Evolutionary conservation across 164 flowering plant species (phyloP), one percentile per base, ranked within the genome.

Genomic region (Buxus sempervirens): DNA sequence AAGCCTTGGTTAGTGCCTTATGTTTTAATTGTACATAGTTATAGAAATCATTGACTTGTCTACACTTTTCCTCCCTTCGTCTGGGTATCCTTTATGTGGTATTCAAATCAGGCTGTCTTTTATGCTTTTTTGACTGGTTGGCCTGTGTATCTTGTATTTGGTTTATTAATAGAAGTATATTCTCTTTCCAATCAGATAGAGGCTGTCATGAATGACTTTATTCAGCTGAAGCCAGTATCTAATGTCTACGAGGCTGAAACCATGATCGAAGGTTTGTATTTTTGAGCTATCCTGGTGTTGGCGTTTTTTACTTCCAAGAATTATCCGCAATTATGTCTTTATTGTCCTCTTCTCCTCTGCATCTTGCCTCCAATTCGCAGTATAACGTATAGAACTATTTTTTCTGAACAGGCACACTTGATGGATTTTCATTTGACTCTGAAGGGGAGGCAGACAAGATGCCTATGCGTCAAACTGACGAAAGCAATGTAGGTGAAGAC

Each of bases 191-290:
- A 42, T 70, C 90, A 95, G 99, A 77, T 95, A 61, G 97, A 95
- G 73, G 97, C 99, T 60, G 76, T 95, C 73, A 90, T 95, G 97
- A 86, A 89, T 78, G 99, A 95, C 77, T 92, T 90, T 67, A 83
- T 95, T 75, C 96, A 89, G 80, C 84, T 92, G 71, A 88, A 77
- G 65, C 86, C 99, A 53, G 87, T 80, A 63, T 89, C 96, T 20
- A 90, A 90, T 72, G 92, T 89, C 32, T 85, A 78, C 67, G 97
- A 88, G 71, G 83, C 97, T 45, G 98, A 95, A 79, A 95, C 99
- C n/a, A 87, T 92, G 96, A 81, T 95, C 76, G 97, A 92, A 92
- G 99, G 99, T 95, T 64, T 45, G 78, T 27, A 69, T 10, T 58
- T 6, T 22, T 74, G 27, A 42, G 16, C 28, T 25, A 22, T 57